phyloP scores from a whole-genome alignment of 257 asterid species.

The Ehretia macrophylla region DNA sequence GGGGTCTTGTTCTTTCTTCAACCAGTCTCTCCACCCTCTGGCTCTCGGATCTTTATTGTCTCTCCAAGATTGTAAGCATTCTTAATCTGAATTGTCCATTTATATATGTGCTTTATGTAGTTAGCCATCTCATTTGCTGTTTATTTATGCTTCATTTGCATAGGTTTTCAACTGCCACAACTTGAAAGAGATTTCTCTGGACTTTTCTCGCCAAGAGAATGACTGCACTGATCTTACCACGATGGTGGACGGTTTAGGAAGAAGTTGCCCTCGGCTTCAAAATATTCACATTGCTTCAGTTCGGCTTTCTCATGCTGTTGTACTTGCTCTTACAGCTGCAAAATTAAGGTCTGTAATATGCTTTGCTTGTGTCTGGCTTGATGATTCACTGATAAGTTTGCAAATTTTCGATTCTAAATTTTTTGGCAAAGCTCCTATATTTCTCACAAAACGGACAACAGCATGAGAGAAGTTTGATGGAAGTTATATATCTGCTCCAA shows the following conservation, averaged over 20 bases:
- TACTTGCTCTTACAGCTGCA: constrained; percentile 79
- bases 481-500: constrained; percentile 7
- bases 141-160: constrained; percentile 5
- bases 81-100: neutral
- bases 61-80: constrained; percentile 66
- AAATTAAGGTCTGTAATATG: constrained; percentile 54
- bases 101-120: neutral
- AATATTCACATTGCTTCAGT: constrained; percentile 75
- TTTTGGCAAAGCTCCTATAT: neutral
- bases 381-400: neutral
- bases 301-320: constrained; percentile 71
- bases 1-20: constrained; percentile 64
- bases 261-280: constrained; percentile 84
- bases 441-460: neutral
- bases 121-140: neutral
- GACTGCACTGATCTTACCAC: constrained; percentile 69
- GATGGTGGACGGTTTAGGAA: constrained; percentile 62
- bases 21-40: constrained; percentile 62
- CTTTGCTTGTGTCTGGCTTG: neutral
- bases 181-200: constrained; percentile 74
- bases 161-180: constrained; percentile 86
- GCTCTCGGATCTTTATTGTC: constrained; percentile 86
- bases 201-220: constrained; percentile 72
- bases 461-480: neutral
- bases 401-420: neutral